Conservation (phyloP, 1,284 basidiomycete genomes). For the Puccinia sorghi region DNA sequence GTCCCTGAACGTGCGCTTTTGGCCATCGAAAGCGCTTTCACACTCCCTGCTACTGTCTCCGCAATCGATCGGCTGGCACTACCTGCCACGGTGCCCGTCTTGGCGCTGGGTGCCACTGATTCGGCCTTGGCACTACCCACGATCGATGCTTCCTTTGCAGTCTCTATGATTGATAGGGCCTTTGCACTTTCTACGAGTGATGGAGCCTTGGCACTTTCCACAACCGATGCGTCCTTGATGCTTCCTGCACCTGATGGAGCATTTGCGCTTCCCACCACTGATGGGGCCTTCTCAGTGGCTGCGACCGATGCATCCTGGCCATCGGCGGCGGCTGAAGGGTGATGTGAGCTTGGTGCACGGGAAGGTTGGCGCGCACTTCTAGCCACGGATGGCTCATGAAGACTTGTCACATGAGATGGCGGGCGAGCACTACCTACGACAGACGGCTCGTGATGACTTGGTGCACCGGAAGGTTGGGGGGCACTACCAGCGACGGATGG, state of each 20-base stretch:
- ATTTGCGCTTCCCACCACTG: background rate
- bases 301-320: background rate
- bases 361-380: background rate
- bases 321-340: background rate
- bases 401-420: background rate
- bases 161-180: background rate
- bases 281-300: background rate
- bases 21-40: background rate
- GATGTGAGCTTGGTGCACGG: conserved; percentile 7
- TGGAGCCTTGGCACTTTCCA: background rate
- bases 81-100: background rate
- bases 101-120: background rate
- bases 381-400: background rate
- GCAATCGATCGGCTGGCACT: background rate
- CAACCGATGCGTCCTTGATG: background rate
- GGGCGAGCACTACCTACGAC: background rate
- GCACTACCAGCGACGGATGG: background rate
- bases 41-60: background rate
- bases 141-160: background rate
- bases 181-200: background rate
- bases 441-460: background rate
- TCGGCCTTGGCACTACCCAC: background rate
- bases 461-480: background rate
- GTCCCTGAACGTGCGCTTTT: background rate
- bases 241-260: background rate